These are phyloP conservation scores for Candida pseudoglaebosa DNA, from an alignment of 805 yeast species.

Conservation along the genomic window DNA sequence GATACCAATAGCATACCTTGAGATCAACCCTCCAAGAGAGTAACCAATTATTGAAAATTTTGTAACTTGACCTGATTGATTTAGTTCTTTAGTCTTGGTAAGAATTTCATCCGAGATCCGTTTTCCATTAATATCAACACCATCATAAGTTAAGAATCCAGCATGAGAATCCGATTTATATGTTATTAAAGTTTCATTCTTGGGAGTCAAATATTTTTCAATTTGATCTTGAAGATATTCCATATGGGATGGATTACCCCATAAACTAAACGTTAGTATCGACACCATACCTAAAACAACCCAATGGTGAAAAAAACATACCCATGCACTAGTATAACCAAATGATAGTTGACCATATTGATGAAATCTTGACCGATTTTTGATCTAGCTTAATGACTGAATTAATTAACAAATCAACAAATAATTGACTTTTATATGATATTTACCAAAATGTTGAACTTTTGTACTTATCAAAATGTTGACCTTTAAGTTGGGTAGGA, in stretches of 20 bases:
- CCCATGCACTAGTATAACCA: slow-evolving; percentile 76
- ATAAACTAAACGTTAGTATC: slow-evolving; percentile 30
- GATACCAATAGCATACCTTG: slow-evolving; percentile 43
- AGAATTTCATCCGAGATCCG: slow-evolving; percentile 67
- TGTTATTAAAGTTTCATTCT: slow-evolving; percentile 29
- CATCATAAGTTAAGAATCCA: slow-evolving; percentile 80
- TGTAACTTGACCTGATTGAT: slow-evolving; percentile 21
- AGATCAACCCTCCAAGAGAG: slow-evolving; percentile 40
- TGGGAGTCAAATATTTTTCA: slow-evolving; percentile 20
- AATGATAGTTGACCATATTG: slow-evolving; percentile 42
- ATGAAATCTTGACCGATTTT: too few relatives aligned
- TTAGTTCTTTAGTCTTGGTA: slow-evolving; percentile 15
- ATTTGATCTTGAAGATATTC: slow-evolving; percentile 53
- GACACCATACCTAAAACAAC: slow-evolving; percentile 7
- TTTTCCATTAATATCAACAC: slow-evolving; percentile 79
- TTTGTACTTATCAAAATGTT: too few relatives aligned
- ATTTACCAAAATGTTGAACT: too few relatives aligned
- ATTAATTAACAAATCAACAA: too few relatives aligned
- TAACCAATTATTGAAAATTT: slow-evolving; percentile 39
- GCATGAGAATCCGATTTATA: slow-evolving; percentile 58
- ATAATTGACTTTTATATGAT: too few relatives aligned
- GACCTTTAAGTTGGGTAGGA: too few relatives aligned
- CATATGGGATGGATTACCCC: slow-evolving; percentile 76
- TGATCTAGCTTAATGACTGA: too few relatives aligned
- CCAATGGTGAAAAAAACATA: slow-evolving; percentile 24